Evolutionary conservation across 345 rosid genomes (phyloP), one percentile per base, ranked within the genome.

Genomic region (Angophora floribunda): DNA sequence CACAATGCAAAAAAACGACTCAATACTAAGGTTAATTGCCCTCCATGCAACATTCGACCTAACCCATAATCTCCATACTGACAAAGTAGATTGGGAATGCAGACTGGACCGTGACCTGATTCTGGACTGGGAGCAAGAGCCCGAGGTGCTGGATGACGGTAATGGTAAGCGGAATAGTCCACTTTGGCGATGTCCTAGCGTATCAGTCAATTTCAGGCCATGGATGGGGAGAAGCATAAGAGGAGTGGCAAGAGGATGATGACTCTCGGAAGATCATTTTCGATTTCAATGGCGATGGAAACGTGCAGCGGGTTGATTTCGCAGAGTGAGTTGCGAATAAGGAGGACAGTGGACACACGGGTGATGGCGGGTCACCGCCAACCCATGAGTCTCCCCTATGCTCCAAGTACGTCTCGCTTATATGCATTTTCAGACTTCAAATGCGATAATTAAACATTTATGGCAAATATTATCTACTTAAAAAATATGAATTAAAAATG

Each of bases 51-150:
- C 55, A 88, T 93, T 52, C 50, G 89, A 52, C 95, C 93, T 82
- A 92, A 91, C 89, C 94, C 92, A 14, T 87, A 92, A 92, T 85
- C 53, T 87, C 28, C 91, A 92, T 86, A 91, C 93, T 51, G 94
- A 93, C 55, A 85, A 89, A 87, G 89, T 93, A 87, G 91, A 93
- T 86, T 93, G 93, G 94, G 89, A 92, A 41, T 87, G 93, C 28
- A 84, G 82, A 24, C 86, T 93, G 75, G 93, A 92, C 86, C 75
- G 70, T 9, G 92, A 90, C 88, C 93, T 61, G 93, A 91, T 85
- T 59, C 84, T 11, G 91, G 89, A 51, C 85, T 92, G 22, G 51
- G 92, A 93, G 9, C 91, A 86, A 45, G 91, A 50, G 32, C 84
- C 63, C 16, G 59, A 41, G 70, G 52, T 28, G 5, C 65, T 24